Percentiles rank a stretch among this genome's conserved stretches.
Evolutionary conservation across 352 stramenopile species (phyloP).

Genomic region (Globisporangium abappressorium): DNA sequence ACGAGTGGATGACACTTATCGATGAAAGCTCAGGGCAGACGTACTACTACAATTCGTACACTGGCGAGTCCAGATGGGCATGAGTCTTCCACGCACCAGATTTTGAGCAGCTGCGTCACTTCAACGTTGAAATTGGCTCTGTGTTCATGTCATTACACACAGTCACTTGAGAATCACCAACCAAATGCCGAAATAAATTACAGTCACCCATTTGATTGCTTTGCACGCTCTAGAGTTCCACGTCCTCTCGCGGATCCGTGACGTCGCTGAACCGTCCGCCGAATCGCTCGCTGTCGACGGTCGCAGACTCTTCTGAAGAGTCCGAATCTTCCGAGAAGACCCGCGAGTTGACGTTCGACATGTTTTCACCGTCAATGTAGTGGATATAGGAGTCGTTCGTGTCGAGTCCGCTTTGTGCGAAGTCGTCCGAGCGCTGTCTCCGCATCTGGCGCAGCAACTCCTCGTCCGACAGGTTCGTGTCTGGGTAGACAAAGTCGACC

Average conservation of each 20-base stretch:
- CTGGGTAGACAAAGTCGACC: conserved; percentile 35
- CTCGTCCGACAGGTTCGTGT: conserved; percentile 6
- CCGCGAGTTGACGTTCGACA: neutral
- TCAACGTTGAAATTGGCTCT: neutral
- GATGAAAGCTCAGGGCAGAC: conserved; percentile 58
- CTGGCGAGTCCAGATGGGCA: conserved; percentile 66
- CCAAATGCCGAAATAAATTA: neutral
- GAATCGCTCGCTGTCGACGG: conserved; percentile 1
- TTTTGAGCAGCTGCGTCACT: neutral
- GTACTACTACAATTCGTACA: conserved; percentile 78
- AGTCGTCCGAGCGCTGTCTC: neutral
- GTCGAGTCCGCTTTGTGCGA: neutral
- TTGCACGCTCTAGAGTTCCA: conserved; percentile 9
- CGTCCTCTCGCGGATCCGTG: neutral
- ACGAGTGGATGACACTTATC: conserved; percentile 54
- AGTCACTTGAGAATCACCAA: neutral
- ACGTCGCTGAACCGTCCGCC: conserved; percentile 10
- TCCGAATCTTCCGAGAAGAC: conserved; percentile 11
- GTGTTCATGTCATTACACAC: neutral
- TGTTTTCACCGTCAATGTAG: conserved; percentile 9
- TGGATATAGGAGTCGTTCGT: conserved; percentile 20
- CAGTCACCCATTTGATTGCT: neutral
- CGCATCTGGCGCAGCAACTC: conserved; percentile 1
- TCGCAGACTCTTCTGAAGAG: conserved; percentile 3
- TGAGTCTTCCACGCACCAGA: conserved; percentile 20